phyloP scores from a whole-genome alignment of 257 asterid species.

The Penstemon eatonii region DNA sequence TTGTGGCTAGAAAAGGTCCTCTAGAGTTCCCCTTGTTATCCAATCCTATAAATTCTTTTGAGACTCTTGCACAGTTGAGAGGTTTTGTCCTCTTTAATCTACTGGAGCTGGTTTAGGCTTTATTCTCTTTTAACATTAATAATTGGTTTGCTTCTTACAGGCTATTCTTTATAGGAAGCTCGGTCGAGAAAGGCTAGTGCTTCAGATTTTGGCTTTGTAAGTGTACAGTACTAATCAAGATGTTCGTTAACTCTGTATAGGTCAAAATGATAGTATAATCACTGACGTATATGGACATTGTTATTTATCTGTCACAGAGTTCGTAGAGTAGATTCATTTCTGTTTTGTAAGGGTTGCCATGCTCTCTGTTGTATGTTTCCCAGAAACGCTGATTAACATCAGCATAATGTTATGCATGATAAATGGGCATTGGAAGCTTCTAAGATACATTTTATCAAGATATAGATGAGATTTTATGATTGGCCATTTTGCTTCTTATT shows the following conservation, averaged over 20 bases:
- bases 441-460: conserved; percentile 15
- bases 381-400: not conserved
- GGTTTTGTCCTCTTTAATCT: conserved; percentile 17
- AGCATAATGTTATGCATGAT: not conserved
- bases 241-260: not conserved
- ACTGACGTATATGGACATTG: not conserved
- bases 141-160: conserved; percentile 45
- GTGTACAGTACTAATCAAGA: conserved; percentile 29
- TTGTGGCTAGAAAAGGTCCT: conserved; percentile 94
- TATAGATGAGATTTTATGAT: conserved; percentile 1
- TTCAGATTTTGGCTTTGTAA: conserved; percentile 90
- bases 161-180: conserved; percentile 96
- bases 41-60: conserved; percentile 9
- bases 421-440: conserved; percentile 10
- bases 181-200: conserved; percentile 85
- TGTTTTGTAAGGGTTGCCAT: not conserved
- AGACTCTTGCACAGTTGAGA: not conserved
- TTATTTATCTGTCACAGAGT: not conserved
- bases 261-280: not conserved
- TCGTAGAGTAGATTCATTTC: not conserved
- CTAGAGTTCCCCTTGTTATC: conserved; percentile 11
- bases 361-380: not conserved
- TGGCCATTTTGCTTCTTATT: conserved; percentile 18
- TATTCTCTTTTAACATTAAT: not conserved
- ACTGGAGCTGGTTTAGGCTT: conserved; percentile 22